These are phyloP conservation scores for Fusarium lyarnte DNA, from an alignment of 2,329 filamentous ascomycete species.

Conservation along the genomic window DNA sequence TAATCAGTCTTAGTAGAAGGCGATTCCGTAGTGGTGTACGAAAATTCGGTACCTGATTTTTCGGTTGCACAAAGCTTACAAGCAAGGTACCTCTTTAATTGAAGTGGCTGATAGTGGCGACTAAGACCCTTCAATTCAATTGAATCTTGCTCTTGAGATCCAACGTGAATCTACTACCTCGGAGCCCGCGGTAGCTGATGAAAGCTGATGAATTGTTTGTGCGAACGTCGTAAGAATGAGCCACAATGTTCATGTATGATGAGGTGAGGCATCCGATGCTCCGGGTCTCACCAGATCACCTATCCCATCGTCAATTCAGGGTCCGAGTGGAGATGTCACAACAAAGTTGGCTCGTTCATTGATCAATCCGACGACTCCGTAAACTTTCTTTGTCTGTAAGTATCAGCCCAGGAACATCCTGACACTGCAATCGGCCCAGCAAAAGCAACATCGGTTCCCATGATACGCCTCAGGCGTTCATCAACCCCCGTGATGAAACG, in stretches of 20 bases:
- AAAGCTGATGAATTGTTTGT: slow-evolving; percentile 3
- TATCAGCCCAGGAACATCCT: slow-evolving; percentile 30
- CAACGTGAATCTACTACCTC: neutral
- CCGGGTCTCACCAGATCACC: slow-evolving; percentile 2
- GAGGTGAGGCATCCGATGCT: slow-evolving; percentile 15
- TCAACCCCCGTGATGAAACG: slow-evolving; percentile 23
- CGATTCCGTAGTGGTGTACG: slow-evolving; percentile 28
- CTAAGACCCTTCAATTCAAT: slow-evolving; percentile 36
- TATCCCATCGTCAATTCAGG: slow-evolving; percentile 19
- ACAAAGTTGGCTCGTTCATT: too few species aligned
- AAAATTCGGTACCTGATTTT: slow-evolving; percentile 15
- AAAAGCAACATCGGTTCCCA: slow-evolving; percentile 18
- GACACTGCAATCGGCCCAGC: slow-evolving; percentile 18
- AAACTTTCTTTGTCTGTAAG: neutral
- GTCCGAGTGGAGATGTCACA: slow-evolving; percentile 32
- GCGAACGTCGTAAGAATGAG: slow-evolving; percentile 7
- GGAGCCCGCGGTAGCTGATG: slow-evolving; percentile 15
- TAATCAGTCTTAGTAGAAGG: slow-evolving; percentile 15
- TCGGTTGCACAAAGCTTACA: neutral
- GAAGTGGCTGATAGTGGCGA: slow-evolving; percentile 43
- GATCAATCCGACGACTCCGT: slow-evolving; percentile 5
- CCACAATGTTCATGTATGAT: slow-evolving; percentile 15
- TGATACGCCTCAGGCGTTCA: slow-evolving; percentile 16
- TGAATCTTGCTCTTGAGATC: slow-evolving; percentile 3
- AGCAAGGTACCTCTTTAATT: slow-evolving; percentile 21